Evolutionary conservation across 805 yeast genomes (phyloP).

Genomic region (Pichia manshurica): DNA sequence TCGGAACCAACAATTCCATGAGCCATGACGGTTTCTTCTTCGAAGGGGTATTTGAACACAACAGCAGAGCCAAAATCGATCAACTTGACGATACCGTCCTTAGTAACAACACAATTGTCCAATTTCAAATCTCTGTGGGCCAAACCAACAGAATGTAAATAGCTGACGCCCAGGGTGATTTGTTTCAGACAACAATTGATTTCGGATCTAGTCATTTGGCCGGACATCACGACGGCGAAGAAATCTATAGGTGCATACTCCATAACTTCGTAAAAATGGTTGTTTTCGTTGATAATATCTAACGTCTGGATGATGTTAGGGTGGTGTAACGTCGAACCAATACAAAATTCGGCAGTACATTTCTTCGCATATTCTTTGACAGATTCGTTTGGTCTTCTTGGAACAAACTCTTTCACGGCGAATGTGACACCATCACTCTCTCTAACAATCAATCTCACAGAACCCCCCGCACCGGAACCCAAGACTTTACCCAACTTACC

Average conservation of each 20-base stretch:
- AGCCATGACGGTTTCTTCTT: conserved; percentile 49
- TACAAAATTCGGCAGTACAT: conserved; percentile 84
- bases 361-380: conserved; percentile 77
- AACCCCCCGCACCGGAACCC: conserved; percentile 87
- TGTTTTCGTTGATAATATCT: conserved; percentile 64
- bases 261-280: conserved; percentile 75
- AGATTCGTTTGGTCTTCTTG: conserved; percentile 62
- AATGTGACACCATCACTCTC: conserved; percentile 65
- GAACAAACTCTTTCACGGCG: conserved; percentile 80
- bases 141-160: conserved; percentile 70
- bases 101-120: conserved; percentile 76
- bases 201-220: conserved; percentile 73
- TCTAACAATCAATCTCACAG: conserved; percentile 66
- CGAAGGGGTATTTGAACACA: conserved; percentile 73
- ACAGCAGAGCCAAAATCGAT: conserved; percentile 85
- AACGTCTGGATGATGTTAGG: conserved; percentile 75
- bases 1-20: conserved; percentile 83
- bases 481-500: conserved; percentile 69
- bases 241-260: conserved; percentile 82
- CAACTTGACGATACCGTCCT: conserved; percentile 65
- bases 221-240: conserved; percentile 83
- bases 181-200: conserved; percentile 79
- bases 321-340: conserved; percentile 76
- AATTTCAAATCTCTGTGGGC: conserved; percentile 80
- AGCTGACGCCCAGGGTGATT: conserved; percentile 63